phyloP scores from a whole-genome alignment of 176 grass and related monocot genomes.

The Pontederia crassipes region DNA sequence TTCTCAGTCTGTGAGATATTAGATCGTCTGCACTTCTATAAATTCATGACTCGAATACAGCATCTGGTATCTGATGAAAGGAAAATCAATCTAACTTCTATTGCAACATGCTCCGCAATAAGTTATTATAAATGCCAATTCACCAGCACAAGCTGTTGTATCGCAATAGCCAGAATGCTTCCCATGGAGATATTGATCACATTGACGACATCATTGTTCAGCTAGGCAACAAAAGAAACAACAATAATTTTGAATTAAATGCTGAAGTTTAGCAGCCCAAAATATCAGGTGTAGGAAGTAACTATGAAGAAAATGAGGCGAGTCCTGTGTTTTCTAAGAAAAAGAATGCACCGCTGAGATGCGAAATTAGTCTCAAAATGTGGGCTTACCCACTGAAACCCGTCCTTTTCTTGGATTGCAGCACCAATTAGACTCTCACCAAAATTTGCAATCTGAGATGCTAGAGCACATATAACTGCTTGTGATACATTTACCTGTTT shows the following conservation, averaged over 20 bases:
- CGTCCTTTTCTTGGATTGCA: conserved; percentile 79
- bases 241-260: background rate
- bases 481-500: conserved; percentile 54
- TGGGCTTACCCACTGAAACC: conserved; percentile 76
- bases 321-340: background rate
- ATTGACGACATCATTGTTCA: conserved; percentile 91
- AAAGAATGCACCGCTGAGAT: background rate
- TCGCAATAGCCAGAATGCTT: conserved; percentile 50
- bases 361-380: conserved; percentile 1
- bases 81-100: too few relatives aligned
- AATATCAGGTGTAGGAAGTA: background rate
- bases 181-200: conserved; percentile 74
- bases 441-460: conserved; percentile 97
- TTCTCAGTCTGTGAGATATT: too few relatives aligned
- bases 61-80: too few relatives aligned
- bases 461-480: conserved; percentile 51
- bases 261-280: background rate
- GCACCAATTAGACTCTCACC: conserved; percentile 76
- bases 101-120: too few relatives aligned
- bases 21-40: too few relatives aligned
- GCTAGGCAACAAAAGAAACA: conserved; percentile 22
- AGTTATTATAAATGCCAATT: conserved; percentile 20
- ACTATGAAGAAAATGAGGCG: background rate
- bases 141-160: conserved; percentile 41
- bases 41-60: too few relatives aligned